A percentile compares a stretch with the other conserved stretches of the same genome.
phyloP scores from a whole-genome alignment of 2,329 filamentous ascomycete species.

The Aspergillus hortae region DNA sequence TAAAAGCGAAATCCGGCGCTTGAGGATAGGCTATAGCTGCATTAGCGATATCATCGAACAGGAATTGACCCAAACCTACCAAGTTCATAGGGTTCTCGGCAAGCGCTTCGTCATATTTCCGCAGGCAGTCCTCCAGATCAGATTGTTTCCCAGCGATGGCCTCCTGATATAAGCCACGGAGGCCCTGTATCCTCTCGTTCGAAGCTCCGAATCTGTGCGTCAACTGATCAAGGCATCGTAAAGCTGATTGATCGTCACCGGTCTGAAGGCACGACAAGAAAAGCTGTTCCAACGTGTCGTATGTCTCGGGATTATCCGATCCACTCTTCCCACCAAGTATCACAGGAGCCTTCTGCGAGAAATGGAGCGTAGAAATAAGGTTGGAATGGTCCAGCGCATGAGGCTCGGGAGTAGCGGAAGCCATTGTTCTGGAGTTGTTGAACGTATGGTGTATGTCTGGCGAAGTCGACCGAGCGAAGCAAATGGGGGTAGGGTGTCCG shows the following conservation, averaged over 20 bases:
- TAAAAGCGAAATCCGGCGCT: conserved; percentile 77
- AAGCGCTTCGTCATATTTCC: conserved; percentile 74
- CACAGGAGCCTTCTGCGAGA: conserved; percentile 42
- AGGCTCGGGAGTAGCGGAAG: conserved; percentile 12
- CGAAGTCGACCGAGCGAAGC: no score
- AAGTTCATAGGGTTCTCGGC: conserved; percentile 73
- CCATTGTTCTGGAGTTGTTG: conserved; percentile 2
- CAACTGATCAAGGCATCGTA: conserved; percentile 70
- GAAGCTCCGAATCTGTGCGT: conserved; percentile 73
- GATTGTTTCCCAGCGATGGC: conserved; percentile 66
- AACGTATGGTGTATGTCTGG: no score
- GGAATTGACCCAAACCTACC: conserved; percentile 49
- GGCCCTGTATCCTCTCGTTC: conserved; percentile 82
- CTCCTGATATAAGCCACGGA: conserved; percentile 80
- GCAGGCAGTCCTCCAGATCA: conserved; percentile 66
- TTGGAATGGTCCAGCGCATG: conserved; percentile 30
- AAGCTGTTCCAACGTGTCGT: conserved; percentile 83
- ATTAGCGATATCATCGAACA: conserved; percentile 26
- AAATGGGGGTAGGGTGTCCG: no score
- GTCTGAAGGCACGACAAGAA: conserved; percentile 79
- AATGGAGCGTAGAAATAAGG: conserved; percentile 45
- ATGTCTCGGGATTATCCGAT: conserved; percentile 75
- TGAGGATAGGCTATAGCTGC: conserved; percentile 66
- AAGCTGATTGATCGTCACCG: conserved; percentile 75
- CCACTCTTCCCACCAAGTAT: conserved; percentile 45